Evolutionary conservation across 2,329 filamentous ascomycete genomes (phyloP).

Genomic region (Chaetomiaceae sp.): DNA sequence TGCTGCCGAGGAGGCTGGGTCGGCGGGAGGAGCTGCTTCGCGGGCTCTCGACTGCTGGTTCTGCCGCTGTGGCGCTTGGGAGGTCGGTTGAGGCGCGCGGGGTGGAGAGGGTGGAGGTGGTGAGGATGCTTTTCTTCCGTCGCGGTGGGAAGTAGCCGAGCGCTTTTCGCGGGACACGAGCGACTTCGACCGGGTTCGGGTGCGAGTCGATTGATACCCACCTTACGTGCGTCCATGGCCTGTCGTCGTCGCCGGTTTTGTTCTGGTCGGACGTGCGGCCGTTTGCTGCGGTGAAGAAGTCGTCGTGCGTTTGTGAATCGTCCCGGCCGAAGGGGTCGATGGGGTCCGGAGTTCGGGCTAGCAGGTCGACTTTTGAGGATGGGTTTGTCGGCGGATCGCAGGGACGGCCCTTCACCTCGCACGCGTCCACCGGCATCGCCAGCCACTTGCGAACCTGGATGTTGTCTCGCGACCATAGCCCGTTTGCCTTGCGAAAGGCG

Average conservation of each 20-base stretch:
- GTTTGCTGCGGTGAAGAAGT: constrained; percentile 38
- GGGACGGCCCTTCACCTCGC: constrained; percentile 71
- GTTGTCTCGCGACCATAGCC: constrained; percentile 90
- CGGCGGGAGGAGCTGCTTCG: constrained; percentile 38
- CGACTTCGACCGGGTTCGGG: constrained; percentile 73
- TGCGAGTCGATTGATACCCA: constrained; percentile 78
- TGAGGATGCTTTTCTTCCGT: constrained; percentile 74
- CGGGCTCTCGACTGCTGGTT: constrained; percentile 32
- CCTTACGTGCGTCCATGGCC: constrained; percentile 78
- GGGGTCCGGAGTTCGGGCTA: constrained; percentile 45
- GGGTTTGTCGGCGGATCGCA: constrained; percentile 50
- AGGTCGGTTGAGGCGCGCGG: constrained; percentile 63
- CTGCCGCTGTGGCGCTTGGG: constrained; percentile 41
- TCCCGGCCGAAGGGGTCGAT: constrained; percentile 31
- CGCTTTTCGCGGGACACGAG: constrained; percentile 71
- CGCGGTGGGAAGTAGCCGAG: constrained; percentile 90
- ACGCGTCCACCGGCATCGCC: constrained; percentile 83
- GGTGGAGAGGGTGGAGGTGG: constrained; percentile 62
- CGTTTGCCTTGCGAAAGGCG: constrained; percentile 79
- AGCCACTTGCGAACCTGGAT: constrained; percentile 80
- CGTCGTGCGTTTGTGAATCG: constrained; percentile 31
- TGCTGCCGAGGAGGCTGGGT: constrained; percentile 38
- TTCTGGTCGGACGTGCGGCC: constrained; percentile 24
- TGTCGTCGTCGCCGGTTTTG: constrained; percentile 47
- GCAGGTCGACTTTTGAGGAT: constrained; percentile 44